Evolutionary conservation across 495 filamentous ascomycete genomes (phyloP).

Genomic region (Penicillium psychrofluorescens): DNA sequence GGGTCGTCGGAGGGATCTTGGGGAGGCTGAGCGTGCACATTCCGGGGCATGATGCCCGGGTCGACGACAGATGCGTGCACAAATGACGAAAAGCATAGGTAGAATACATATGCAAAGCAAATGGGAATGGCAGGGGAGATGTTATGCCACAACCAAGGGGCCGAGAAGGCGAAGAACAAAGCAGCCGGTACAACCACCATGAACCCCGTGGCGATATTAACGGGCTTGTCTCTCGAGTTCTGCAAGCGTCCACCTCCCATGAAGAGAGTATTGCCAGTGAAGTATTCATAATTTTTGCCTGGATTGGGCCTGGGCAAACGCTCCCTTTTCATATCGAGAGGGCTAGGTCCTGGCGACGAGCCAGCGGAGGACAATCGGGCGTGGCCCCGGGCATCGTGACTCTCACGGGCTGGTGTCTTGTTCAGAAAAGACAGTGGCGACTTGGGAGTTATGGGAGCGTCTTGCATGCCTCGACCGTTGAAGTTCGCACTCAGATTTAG

Average conservation of each 20-base stretch:
- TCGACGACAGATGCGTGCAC: slow-evolving; percentile 85
- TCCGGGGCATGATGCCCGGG: slow-evolving; percentile 84
- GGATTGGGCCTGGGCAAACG: slow-evolving; percentile 29
- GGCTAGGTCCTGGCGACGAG: slow-evolving; percentile 52
- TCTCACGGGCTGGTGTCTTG: slow-evolving; percentile 33
- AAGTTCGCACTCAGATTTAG: slow-evolving; percentile 53
- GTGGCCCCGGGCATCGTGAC: slow-evolving; percentile 51
- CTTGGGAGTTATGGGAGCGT: slow-evolving; percentile 42
- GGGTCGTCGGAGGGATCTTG: slow-evolving; percentile 61
- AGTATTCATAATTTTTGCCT: slow-evolving; percentile 83
- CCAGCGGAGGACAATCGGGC: slow-evolving; percentile 70
- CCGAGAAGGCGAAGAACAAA: slow-evolving; percentile 84
- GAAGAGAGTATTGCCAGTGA: slow-evolving; percentile 85
- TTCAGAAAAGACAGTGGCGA: slow-evolving; percentile 64
- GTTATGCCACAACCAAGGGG: slow-evolving; percentile 83
- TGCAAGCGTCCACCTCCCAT: slow-evolving; percentile 78
- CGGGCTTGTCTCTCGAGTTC: slow-evolving; percentile 81
- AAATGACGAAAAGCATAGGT: slow-evolving; percentile 86
- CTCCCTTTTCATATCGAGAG: slow-evolving; percentile 27
- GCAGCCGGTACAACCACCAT: slow-evolving; percentile 67
- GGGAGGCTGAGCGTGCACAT: slow-evolving; percentile 61
- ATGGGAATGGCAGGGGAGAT: slow-evolving; percentile 90
- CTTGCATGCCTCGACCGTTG: slow-evolving; percentile 38
- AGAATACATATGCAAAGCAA: slow-evolving; percentile 82
- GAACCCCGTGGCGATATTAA: slow-evolving; percentile 82